Evolutionary conservation across 345 rosid genomes (phyloP).

Genomic region (Melaleuca alternifolia): DNA sequence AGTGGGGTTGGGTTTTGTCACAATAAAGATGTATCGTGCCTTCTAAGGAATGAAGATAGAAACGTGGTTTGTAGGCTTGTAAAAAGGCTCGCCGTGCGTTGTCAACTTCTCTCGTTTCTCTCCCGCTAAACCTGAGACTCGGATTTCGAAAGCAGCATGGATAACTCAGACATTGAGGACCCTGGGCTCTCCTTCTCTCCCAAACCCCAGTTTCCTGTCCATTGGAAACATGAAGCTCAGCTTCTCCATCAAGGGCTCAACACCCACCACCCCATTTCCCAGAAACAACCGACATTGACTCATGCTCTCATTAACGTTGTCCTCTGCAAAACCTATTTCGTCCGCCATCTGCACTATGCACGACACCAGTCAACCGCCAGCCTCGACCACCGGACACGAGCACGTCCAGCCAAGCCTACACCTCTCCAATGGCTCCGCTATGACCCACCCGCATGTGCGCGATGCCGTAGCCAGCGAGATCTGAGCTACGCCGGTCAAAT

Average conservation of each 20-base stretch:
- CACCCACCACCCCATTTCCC: constrained; percentile 16
- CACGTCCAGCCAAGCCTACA: background rate
- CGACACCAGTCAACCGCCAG: background rate
- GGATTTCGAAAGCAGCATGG: background rate
- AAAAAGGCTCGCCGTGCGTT: background rate
- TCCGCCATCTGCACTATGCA: constrained; percentile 16
- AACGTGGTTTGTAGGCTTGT: background rate
- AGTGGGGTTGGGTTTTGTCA: background rate
- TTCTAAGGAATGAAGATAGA: background rate
- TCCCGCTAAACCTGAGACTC: background rate
- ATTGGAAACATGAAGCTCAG: constrained; percentile 5
- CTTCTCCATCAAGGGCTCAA: background rate
- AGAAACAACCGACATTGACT: constrained; percentile 59
- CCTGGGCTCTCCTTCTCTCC: background rate
- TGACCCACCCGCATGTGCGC: background rate
- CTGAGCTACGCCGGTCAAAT: background rate
- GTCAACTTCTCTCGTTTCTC: background rate
- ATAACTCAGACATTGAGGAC: background rate
- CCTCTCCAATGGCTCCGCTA: background rate
- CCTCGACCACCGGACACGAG: background rate
- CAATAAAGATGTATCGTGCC: background rate
- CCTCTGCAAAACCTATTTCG: constrained; percentile 15
- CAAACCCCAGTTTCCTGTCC: background rate
- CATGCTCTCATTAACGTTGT: constrained; percentile 1
- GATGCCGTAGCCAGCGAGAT: background rate